Percentiles rank a stretch among this genome's conserved stretches.
These are phyloP conservation scores for Boletus sp. DNA, from an alignment of 1,284 basidiomycete genomes.

Conservation along the genomic window DNA sequence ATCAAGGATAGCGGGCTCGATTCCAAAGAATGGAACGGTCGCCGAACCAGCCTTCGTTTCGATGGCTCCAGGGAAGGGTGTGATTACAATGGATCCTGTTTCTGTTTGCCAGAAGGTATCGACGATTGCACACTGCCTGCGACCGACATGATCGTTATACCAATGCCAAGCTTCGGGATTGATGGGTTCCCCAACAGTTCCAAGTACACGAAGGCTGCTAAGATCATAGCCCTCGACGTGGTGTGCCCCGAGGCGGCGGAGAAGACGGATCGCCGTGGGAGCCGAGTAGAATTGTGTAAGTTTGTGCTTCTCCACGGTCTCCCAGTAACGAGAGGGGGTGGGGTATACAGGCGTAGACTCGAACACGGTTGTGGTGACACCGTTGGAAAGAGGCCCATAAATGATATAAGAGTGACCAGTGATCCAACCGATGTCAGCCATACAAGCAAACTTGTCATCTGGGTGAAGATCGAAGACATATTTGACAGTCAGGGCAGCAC, in stretches of 20 bases:
- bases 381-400: conserved; percentile 91
- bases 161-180: conserved; percentile 99
- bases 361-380: conserved; percentile 90
- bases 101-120: conserved; percentile 99
- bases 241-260: conserved; percentile 85
- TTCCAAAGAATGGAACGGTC: conserved; percentile 97
- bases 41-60: conserved; percentile 96
- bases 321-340: conserved; percentile 94
- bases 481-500: conserved; percentile 89
- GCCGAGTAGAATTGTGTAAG: conserved; percentile 94
- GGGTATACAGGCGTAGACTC: conserved; percentile 98
- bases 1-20: conserved; percentile 87
- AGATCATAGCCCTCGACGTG: conserved; percentile 87
- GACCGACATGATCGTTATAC: conserved; percentile 95
- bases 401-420: conserved; percentile 98
- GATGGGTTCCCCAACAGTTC: conserved; percentile 96
- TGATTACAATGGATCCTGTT: conserved; percentile 93
- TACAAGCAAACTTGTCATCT: conserved; percentile 91
- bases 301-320: conserved; percentile 90
- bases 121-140: conserved; percentile 87
- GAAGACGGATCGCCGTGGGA: conserved; percentile 89
- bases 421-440: conserved; percentile 99
- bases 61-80: conserved; percentile 93
- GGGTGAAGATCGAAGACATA: conserved; percentile 96
- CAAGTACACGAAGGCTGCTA: conserved; percentile 80